Evolutionary conservation across 2,329 filamentous ascomycete species (phyloP), one percentile per base, ranked within the genome.

Genomic region (Pseudogymnoascus sp.): DNA sequence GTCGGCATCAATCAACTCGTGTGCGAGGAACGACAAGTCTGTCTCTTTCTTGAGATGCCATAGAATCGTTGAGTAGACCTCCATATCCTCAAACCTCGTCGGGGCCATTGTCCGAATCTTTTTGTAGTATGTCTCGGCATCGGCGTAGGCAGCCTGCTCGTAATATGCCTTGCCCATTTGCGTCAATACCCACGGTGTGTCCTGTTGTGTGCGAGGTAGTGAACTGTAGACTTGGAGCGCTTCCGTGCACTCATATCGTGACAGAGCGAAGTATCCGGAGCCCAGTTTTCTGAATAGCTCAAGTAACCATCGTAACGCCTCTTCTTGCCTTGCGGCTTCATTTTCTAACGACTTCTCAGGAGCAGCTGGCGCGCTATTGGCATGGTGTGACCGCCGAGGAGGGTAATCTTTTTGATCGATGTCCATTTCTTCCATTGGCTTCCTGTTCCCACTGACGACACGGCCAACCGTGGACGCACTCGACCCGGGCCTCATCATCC

Each of bases 1-100:
- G 65, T 92, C 90, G 15, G 89, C 81, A 67, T 97, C 93, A 61
- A 96, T 84, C 42, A 97, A 81, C 70, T 96, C 91, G 71, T 97
- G 93, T 0, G 93, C 91, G 29, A 99, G 81, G 75, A 95, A 96
- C 0, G 93, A 93, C 21, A 99, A 81, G 65, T 97, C 91, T 0
- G 92, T 90, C 72, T 97, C 93, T 67, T 90, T 88, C 75, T 96
- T 96, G 66, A 97, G 79, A 75, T 97, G 93, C 95, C 96, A 99
- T n/a, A 99, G 82, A n/a, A 96, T 88, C 0, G 95, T 99, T 13
- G 93, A 97, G 76, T 96, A 99, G 37, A 97, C 88, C 73, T 99
- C 95, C 93, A 97, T 97, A 72, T 97, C 93, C 72, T 96, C 89
- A 50, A 96, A 81, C 3, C 91, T 86, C 1, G 90, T 90, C 0